Conservation (phyloP, 352 stramenopile species). For the Globisporangium polare region DNA sequence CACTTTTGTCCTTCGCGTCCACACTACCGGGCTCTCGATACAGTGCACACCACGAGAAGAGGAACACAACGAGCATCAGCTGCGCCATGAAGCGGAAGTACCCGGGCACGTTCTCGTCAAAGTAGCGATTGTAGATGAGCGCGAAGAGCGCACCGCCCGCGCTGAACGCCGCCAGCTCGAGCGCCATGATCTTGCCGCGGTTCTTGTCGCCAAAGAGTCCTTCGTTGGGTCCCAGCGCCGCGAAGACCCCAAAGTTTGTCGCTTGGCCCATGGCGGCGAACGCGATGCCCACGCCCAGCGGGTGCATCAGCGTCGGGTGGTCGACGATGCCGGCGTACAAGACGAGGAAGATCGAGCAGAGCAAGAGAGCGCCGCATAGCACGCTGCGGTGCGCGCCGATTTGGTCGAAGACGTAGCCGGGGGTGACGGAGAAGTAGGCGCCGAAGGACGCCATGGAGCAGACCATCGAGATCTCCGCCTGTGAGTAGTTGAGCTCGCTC, state of each 20-base stretch:
- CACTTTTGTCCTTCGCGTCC: neutral
- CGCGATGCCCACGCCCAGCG: slow-evolving; percentile 42
- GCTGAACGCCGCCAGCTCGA: slow-evolving; percentile 65
- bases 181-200: slow-evolving; percentile 69
- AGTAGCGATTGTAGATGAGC: slow-evolving; percentile 56
- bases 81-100: slow-evolving; percentile 73
- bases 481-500: slow-evolving; percentile 50
- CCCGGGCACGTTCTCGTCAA: slow-evolving; percentile 39
- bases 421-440: slow-evolving; percentile 68
- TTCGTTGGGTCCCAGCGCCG: slow-evolving; percentile 68
- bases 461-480: slow-evolving; percentile 72
- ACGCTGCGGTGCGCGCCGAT: slow-evolving; percentile 61
- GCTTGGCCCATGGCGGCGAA: slow-evolving; percentile 60
- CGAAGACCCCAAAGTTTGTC: slow-evolving; percentile 69
- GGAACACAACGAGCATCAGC: slow-evolving; percentile 47
- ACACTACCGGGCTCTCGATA: slow-evolving; percentile 25
- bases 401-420: slow-evolving; percentile 62
- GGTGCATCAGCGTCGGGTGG: slow-evolving; percentile 32
- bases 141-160: slow-evolving; percentile 67
- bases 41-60: slow-evolving; percentile 47
- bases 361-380: slow-evolving; percentile 32
- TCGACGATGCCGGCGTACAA: slow-evolving; percentile 34
- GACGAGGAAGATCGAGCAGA: slow-evolving; percentile 40
- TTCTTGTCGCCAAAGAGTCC: slow-evolving; percentile 60
- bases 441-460: slow-evolving; percentile 77